These are phyloP conservation scores for Solanum raphanifolium DNA, from an alignment of 257 asterid species.

Conservation along the genomic window DNA sequence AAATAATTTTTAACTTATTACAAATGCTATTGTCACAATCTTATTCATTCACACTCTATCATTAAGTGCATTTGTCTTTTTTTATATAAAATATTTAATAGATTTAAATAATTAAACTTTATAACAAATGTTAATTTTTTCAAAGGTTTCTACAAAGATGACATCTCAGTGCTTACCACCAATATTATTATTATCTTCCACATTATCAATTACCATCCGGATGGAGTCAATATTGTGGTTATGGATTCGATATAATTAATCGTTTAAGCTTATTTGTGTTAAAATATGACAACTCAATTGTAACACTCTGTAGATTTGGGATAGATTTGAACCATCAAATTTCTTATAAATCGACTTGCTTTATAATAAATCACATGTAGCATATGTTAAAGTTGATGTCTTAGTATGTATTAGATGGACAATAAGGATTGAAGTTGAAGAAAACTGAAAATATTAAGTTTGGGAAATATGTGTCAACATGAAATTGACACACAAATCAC, in stretches of 20 bases:
- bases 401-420: background rate
- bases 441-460: background rate
- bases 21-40: background rate
- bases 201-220: background rate
- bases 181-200: background rate
- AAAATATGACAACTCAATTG: background rate
- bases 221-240: background rate
- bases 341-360: too few species aligned
- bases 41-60: background rate
- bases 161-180: background rate
- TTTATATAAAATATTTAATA: background rate
- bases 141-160: background rate
- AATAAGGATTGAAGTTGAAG: background rate
- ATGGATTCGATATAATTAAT: too few species aligned
- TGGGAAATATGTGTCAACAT: background rate
- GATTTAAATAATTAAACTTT: too few species aligned
- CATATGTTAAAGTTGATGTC: background rate
- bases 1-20: too few species aligned
- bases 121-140: too few species aligned
- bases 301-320: too few species aligned
- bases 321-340: background rate
- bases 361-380: background rate
- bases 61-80: background rate
- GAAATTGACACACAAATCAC: background rate
- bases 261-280: background rate